A percentile compares a stretch with the other conserved stretches of the same genome.
phyloP scores from a whole-genome alignment of 306 rosid genomes.

The Abrus pulchellus region DNA sequence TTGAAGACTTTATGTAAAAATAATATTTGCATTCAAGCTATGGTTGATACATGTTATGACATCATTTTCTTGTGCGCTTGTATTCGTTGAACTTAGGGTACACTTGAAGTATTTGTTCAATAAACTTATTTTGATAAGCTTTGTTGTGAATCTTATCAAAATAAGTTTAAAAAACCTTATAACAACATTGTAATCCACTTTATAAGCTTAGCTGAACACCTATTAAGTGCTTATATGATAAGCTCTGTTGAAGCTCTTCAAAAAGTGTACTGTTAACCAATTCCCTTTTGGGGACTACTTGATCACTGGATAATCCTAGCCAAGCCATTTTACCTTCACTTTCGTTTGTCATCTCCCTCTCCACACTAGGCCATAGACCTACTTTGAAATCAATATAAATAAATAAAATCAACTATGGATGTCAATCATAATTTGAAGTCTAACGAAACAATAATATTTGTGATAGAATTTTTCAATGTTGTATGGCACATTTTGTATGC shows the following conservation, averaged over 20 bases:
- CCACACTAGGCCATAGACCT: constrained; percentile 1
- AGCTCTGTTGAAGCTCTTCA: neutral
- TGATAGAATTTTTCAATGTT: constrained; percentile 12
- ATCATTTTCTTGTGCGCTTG: constrained; percentile 25
- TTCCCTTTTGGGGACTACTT: constrained; percentile 29
- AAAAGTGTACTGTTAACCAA: neutral
- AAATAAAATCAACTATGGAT: constrained; percentile 18
- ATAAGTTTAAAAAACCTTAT: neutral
- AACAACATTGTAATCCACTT: neutral
- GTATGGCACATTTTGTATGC: constrained; percentile 25
- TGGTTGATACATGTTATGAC: neutral
- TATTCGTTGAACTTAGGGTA: constrained; percentile 1
- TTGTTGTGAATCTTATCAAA: neutral
- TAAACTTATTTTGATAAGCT: neutral
- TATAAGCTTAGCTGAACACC: neutral
- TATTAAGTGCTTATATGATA: neutral
- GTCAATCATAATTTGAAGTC: constrained; percentile 9
- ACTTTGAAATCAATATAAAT: neutral
- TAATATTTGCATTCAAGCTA: constrained; percentile 24
- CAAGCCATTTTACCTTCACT: neutral
- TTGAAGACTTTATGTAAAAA: constrained; percentile 18
- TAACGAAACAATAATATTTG: constrained; percentile 17
- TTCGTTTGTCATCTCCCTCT: neutral
- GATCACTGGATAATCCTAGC: neutral
- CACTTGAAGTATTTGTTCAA: neutral